These are phyloP conservation scores for Elsinoe ampelina DNA, from an alignment of 2,329 filamentous ascomycete species.

Conservation along the genomic window DNA sequence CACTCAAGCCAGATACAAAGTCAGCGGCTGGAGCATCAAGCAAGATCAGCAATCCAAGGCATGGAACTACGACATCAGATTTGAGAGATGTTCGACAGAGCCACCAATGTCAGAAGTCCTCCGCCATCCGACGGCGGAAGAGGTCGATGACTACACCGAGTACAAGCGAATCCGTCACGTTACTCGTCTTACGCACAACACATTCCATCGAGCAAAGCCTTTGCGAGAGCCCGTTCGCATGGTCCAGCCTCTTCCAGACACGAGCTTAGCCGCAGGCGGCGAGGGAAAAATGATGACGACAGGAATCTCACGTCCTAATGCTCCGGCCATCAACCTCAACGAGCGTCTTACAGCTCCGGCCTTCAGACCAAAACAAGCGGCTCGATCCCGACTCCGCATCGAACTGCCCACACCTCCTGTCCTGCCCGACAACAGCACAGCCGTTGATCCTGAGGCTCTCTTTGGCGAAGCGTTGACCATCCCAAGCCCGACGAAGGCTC, in stretches of 20 bases:
- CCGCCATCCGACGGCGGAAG: slow-evolving; percentile 33
- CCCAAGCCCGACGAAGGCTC: neutral
- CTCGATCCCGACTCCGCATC: neutral
- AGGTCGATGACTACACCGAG: slow-evolving; percentile 40
- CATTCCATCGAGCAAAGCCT: slow-evolving; percentile 1
- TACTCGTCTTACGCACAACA: neutral
- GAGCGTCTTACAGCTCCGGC: neutral
- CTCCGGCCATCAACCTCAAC: neutral
- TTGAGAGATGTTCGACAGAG: slow-evolving; percentile 28
- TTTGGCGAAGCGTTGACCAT: slow-evolving; percentile 8
- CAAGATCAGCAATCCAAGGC: slow-evolving; percentile 20
- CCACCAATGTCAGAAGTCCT: slow-evolving; percentile 29
- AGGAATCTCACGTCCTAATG: neutral
- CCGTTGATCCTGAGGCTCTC: neutral
- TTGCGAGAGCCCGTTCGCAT: neutral
- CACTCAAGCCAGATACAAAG: slow-evolving; percentile 24
- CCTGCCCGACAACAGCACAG: neutral
- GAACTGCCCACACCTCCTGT: neutral
- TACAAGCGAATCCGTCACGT: slow-evolving; percentile 34
- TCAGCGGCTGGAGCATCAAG: slow-evolving; percentile 35
- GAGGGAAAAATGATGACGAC: neutral
- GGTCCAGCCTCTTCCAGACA: neutral
- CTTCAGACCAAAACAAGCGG: neutral
- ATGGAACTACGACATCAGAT: slow-evolving; percentile 32
- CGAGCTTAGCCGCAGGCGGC: neutral